phyloP scores from a whole-genome alignment of 495 filamentous ascomycete species.

The Neurospora discreta region DNA sequence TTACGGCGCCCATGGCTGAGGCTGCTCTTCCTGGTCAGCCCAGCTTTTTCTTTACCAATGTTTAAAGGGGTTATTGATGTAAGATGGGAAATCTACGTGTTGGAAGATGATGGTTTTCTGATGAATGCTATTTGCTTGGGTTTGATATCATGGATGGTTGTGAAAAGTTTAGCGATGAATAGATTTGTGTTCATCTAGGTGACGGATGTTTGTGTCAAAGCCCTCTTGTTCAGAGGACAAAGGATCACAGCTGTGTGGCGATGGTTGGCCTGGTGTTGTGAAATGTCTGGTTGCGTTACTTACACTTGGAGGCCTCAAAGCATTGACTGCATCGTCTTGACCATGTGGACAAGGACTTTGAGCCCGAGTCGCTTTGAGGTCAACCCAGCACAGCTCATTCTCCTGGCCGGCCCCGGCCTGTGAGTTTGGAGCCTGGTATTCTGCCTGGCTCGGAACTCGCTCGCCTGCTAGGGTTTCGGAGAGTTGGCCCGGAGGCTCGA shows the following conservation, averaged over 20 bases:
- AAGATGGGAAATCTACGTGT: background rate
- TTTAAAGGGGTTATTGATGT: constrained; percentile 17
- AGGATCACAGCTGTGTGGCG: background rate
- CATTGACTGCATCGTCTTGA: background rate
- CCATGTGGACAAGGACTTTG: background rate
- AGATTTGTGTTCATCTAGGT: background rate
- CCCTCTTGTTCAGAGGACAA: background rate
- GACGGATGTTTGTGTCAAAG: background rate
- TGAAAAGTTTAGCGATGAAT: background rate
- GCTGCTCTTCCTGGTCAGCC: constrained; percentile 69
- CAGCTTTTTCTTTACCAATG: constrained; percentile 67
- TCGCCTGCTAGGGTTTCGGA: background rate
- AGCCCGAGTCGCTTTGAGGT: background rate
- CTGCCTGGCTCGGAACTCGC: background rate
- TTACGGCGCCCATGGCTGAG: constrained; percentile 47
- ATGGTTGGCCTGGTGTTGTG: background rate
- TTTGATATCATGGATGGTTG: background rate
- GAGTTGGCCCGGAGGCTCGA: background rate
- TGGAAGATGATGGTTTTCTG: background rate
- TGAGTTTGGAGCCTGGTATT: background rate
- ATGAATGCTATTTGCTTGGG: background rate
- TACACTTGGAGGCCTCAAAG: background rate
- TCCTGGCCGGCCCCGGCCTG: too few species aligned
- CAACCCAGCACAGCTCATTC: background rate
- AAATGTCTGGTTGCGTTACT: background rate